phyloP scores from a whole-genome alignment of 345 rosid genomes.

The Dimocarpus longan region DNA sequence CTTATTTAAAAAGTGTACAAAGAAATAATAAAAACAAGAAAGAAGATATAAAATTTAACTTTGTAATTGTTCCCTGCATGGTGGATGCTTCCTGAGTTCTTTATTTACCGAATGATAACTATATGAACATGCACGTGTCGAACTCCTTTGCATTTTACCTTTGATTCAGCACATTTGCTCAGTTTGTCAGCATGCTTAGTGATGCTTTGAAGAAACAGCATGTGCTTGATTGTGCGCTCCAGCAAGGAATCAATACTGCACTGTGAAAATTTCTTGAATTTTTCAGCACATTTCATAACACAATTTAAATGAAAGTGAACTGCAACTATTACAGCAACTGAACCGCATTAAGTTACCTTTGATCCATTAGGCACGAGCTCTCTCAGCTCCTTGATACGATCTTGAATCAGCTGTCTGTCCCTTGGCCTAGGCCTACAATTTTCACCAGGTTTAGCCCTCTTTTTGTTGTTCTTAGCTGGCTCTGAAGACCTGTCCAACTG shows the following conservation, averaged over 20 bases:
- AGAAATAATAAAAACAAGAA: background rate
- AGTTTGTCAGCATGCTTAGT: slow-evolving; percentile 91
- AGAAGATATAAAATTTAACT: background rate
- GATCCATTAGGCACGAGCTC: slow-evolving; percentile 96
- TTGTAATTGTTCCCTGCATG: background rate
- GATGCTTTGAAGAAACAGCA: slow-evolving; percentile 81
- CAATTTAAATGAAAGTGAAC: slow-evolving; percentile 14
- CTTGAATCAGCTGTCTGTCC: slow-evolving; percentile 97
- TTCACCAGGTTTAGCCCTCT: slow-evolving; percentile 88
- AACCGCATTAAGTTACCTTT: slow-evolving; percentile 64
- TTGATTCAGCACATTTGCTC: slow-evolving; percentile 62
- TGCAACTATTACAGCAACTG: background rate
- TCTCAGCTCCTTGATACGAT: slow-evolving; percentile 93
- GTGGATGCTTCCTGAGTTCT: slow-evolving; percentile 12
- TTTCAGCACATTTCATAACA: slow-evolving; percentile 29
- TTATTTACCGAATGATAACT: slow-evolving; percentile 6
- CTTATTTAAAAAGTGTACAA: background rate
- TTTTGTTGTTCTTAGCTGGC: slow-evolving; percentile 65
- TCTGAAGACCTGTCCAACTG: slow-evolving; percentile 62
- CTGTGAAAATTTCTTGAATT: slow-evolving; percentile 49
- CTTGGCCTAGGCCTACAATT: slow-evolving; percentile 91
- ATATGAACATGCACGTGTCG: background rate
- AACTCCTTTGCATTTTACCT: slow-evolving; percentile 46
- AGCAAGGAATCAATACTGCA: slow-evolving; percentile 97
- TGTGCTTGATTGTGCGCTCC: slow-evolving; percentile 93